A percentile compares a stretch with the other conserved stretches of the same genome.
Evolutionary conservation across 2,329 filamentous ascomycete genomes (phyloP).

Genomic region (Whalleya microplaca): DNA sequence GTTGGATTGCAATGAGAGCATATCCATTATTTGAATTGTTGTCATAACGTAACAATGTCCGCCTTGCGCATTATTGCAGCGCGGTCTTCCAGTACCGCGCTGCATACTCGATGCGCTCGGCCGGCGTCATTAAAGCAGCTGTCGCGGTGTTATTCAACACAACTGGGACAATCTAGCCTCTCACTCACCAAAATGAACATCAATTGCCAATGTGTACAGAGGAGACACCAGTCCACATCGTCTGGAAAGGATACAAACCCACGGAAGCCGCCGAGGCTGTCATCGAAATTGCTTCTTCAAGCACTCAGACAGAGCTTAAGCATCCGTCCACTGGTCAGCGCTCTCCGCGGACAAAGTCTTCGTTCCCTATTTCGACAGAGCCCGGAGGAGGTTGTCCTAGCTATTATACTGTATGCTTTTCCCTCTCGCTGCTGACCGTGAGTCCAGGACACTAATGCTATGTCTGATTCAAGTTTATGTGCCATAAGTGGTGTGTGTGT

Average conservation of each 20-base stretch:
- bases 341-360: slow-evolving; percentile 44
- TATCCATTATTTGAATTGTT: slow-evolving; percentile 4
- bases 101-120: slow-evolving; percentile 23
- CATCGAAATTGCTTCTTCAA: slow-evolving; percentile 32
- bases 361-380: slow-evolving; percentile 45
- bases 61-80: slow-evolving; percentile 21
- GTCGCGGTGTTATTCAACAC: slow-evolving; percentile 6
- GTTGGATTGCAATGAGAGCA: background rate
- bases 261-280: slow-evolving; percentile 30
- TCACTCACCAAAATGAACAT: slow-evolving; percentile 13
- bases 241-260: slow-evolving; percentile 20
- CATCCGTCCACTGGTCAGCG: slow-evolving; percentile 40
- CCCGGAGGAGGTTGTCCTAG: slow-evolving; percentile 48
- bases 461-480: slow-evolving; percentile 39
- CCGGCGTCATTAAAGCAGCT: slow-evolving; percentile 12
- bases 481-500: slow-evolving; percentile 37
- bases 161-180: slow-evolving; percentile 3
- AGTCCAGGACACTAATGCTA: slow-evolving; percentile 25
- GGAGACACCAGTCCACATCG: slow-evolving; percentile 31
- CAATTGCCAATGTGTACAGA: slow-evolving; percentile 26
- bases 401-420: slow-evolving; percentile 44
- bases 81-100: slow-evolving; percentile 18
- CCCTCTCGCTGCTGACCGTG: background rate
- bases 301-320: slow-evolving; percentile 40
- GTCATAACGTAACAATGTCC: slow-evolving; percentile 22